Base-by-base conservation (phyloP, 306 rosid genomes). In the Alnus glutinosa region DNA sequence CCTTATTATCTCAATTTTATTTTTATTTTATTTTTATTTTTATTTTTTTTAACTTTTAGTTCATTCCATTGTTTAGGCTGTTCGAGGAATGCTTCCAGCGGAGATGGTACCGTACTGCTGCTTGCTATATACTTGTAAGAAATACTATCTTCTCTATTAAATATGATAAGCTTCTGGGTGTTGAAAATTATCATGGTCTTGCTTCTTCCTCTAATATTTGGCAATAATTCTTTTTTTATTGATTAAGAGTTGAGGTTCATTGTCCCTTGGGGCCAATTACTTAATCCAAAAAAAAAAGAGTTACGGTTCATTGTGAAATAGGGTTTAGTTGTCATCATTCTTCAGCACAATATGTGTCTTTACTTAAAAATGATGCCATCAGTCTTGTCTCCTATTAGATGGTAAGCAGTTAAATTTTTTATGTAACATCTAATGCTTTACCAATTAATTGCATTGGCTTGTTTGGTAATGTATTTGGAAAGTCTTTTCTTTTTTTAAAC, bases 81-180 rank as follows among this genome's bases (percentile, higher is more conserved):
- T 95, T 95, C 79, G 99, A 95, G 90, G 99, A 95, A 85, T 95
- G 99, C 89, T 92, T 95, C 88, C 97, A 95, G 82, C 91, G 91
- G 55, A 93, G 99, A 89, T 95, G 99, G 98, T 95, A 90, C 76
- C 92, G 98, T 36, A 92, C 99, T 80, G 99, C 93, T 71, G 99
- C 99, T 78, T 93, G 99, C 80, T 95, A 91, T 86, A 95, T 95
- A 87, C 98, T 95, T 51, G 98, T 93, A 90, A 95, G 94, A 80
- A 75, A 58, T 71, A 78, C 52, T 58, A 47, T 4, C 71, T 84
- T 58, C 51, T 72, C 63, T 23, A 28, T 28, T 52, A 72, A 54
- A 80, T 78, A 37, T 61, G 32, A 14, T 64, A 30, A 73, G 78
- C 54, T 57, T 61, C 66, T 71, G 72, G 75, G 52, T 70, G 6